Percentiles rank a stretch among this genome's conserved stretches.
Conservation (phyloP, 257 asterid genomes). For the Parsonsia alboflavescens region DNA sequence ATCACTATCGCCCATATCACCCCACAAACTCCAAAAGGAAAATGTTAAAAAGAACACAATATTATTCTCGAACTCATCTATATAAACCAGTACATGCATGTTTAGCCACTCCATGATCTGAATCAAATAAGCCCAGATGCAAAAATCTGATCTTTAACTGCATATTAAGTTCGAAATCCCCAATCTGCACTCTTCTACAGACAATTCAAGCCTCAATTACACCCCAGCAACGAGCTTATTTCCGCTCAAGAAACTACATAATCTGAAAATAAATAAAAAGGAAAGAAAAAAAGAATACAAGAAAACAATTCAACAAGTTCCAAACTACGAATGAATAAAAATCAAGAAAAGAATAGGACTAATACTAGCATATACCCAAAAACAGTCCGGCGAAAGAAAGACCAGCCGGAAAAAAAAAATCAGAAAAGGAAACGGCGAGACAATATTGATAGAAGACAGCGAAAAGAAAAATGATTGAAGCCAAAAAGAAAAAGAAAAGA, state of each 20-base stretch:
- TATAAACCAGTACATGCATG: slow-evolving; percentile 26
- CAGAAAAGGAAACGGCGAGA: slow-evolving; percentile 11
- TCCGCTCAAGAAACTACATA: not conserved
- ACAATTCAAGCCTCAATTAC: slow-evolving; percentile 12
- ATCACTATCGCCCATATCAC: slow-evolving; percentile 48
- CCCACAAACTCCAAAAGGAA: slow-evolving; percentile 14
- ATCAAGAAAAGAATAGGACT: not conserved
- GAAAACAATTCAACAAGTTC: not conserved
- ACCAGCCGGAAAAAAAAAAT: slow-evolving; percentile 15
- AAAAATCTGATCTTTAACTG: slow-evolving; percentile 34
- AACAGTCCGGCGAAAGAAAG: slow-evolving; percentile 17
- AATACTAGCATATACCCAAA: not conserved
- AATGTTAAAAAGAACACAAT: slow-evolving; percentile 7
- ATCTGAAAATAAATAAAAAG: not conserved
- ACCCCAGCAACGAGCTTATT: not conserved
- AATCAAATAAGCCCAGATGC: slow-evolving; percentile 35
- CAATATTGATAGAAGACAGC: not conserved
- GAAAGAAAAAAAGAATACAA: not conserved
- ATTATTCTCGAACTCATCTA: slow-evolving; percentile 20
- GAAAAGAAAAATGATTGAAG: slow-evolving; percentile 13
- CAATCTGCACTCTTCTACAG: slow-evolving; percentile 25
- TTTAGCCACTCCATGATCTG: slow-evolving; percentile 33
- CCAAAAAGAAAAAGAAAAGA: not conserved
- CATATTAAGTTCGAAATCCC: slow-evolving; percentile 36
- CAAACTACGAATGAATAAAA: not conserved